Base-by-base conservation (phyloP, 1,284 basidiomycete genomes). In the Papiliotrema laurentii region DNA sequence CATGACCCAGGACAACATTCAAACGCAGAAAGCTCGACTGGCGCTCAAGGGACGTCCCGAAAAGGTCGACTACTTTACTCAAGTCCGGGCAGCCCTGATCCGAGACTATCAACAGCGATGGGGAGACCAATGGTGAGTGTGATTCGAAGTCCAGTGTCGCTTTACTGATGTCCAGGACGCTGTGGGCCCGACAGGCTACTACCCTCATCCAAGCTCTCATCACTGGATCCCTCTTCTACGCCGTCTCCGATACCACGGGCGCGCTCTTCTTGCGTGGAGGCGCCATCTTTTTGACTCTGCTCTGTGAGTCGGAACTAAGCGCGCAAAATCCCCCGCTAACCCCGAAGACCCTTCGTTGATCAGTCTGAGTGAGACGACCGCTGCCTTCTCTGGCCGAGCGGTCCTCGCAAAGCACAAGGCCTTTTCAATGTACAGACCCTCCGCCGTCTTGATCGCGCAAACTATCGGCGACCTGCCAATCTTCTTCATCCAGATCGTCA, bases 201-300 rank as follows among this genome's bases (percentile, higher is more conserved):
- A 64, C 63, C 1, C 39, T 69, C 28, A 54, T 69, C 37, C 61
- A 63, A 46, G 62, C 63, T 9, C 55, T 68, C 13, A 57, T 67
- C 83, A 53, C 85, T 50, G 88, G 89, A 11, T 86, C 85, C 0
- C 79, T 86, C 30, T 94, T 88, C 76, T 77, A 84, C 54, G 76
- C 80, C 4, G 73, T 85, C 43, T 76, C 82, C 0, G 75, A 82
- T 16, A 69, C 76, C 5, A 88, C 89, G 0, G 68, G 74, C 0
- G 83, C 82, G 13, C 86, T 82, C 68, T 93, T 86, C 76, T 84
- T 85, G 14, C 81, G 89, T 19, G 88, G 88, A 3, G 89, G 89
- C 74, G 68, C 75, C n/a, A 57, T 76, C 49, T 78, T 77, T 64
- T 74, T 76, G 51, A 63, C 72, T 28, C 60, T 74, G 37, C 64